phyloP scores from a whole-genome alignment of 495 filamentous ascomycete species.

The Xylaria flabelliformis region DNA sequence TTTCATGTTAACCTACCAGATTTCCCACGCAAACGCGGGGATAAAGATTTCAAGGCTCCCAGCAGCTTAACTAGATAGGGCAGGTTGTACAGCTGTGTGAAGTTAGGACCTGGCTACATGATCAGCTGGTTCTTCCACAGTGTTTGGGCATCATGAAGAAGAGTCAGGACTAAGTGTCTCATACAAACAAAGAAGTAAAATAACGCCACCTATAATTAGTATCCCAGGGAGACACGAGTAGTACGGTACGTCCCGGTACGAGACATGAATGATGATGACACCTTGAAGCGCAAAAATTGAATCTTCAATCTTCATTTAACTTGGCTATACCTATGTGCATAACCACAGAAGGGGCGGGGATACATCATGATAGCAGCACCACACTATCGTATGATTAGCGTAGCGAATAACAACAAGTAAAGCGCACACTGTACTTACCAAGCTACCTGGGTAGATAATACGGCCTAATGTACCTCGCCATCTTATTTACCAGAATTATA shows the following conservation, averaged over 20 bases:
- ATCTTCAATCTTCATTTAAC: background rate
- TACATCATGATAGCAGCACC: background rate
- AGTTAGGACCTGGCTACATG: background rate
- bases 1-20: constrained; percentile 1
- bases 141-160: background rate
- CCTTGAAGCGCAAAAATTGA: background rate
- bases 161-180: background rate
- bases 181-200: constrained; percentile 3
- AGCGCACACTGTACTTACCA: constrained; percentile 4
- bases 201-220: background rate
- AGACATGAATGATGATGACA: background rate
- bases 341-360: background rate
- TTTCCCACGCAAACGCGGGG: background rate
- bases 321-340: background rate
- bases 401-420: background rate
- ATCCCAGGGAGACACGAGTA: background rate
- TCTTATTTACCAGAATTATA: background rate
- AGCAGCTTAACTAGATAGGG: background rate
- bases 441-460: background rate
- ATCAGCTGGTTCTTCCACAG: background rate
- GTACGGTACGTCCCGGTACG: background rate
- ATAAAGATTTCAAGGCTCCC: background rate
- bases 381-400: background rate
- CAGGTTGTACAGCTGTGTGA: background rate
- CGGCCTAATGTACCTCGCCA: background rate